Evolutionary conservation across 306 rosid species (phyloP), one percentile per base, ranked within the genome.

Genomic region (Prunus mongolica): DNA sequence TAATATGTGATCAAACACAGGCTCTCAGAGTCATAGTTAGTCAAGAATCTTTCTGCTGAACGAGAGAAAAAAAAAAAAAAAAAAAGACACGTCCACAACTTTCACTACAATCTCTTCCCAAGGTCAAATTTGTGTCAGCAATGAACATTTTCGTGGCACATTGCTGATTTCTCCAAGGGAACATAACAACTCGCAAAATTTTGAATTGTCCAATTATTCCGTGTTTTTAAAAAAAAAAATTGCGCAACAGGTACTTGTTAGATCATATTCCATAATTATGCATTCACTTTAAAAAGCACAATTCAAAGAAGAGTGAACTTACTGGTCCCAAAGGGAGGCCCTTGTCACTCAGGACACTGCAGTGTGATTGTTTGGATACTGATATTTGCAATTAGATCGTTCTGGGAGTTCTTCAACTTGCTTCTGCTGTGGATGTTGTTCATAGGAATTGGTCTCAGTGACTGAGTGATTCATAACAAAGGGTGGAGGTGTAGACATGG

Each of bases 381-480:
- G 25, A 24, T 24, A 24, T 24, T 24, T 24, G 25, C 25, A 24
- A 24, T 1, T 34, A 41, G 97, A 97, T 77, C 97, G 84, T 78
- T 95, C 96, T 6, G 96, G 99, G 81, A 69, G 89, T 67, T 88
- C 96, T 32, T 84, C 97, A 32, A 76, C 76, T 73, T 67, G 86
- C 50, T 75, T 79, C 49, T 73, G 89, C 78, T 79, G 88, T 51
- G 84, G 91, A 78, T 65, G 87, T 78, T 77, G 93, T 63, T 67
- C 51, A 78, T 81, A 92, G 47, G 74, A 60, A 81, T 89, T 88
- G 74, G 90, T 75, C 74, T 86, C 96, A 13, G 77, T 69, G 56
- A 85, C 81, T 19, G 89, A 80, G 67, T 80, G 88, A 83, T 82
- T 90, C 89, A 88, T 45, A 34, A 78, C 83, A 72, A 76, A 90